Base-by-base conservation (phyloP, 2,329 filamentous ascomycete genomes). In the Apiospora koreana region DNA sequence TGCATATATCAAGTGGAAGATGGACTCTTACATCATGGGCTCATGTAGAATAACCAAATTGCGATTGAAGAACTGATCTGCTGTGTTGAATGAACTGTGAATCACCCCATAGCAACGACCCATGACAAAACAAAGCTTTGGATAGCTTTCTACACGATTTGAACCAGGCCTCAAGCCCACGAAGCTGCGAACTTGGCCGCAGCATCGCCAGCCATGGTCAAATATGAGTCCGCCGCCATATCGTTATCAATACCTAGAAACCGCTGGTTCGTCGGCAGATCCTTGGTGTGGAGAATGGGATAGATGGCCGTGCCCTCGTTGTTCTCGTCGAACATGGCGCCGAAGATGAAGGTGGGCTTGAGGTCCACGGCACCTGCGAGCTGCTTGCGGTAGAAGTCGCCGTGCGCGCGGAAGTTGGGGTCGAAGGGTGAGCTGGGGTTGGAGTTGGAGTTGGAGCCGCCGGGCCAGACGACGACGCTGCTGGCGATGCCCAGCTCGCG, bases 321-420 rank as follows among this genome's bases (percentile, higher is more conserved):
- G 23, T 73, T 69, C 68, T 77, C 75, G 69, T 77, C 75, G 43
- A 77, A 76, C 75, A 76, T 77, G 31, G 75, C 75, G 31, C 75
- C 73, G 54, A 77, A 77, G 28, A 77, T 74, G 64, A 77, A 77
- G 4, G 28, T 74, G 3, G 75, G 75, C 67, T 75, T 74, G 50
- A 77, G 69, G 21, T 71, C 70, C 2, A 76, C 71, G n/a, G 73
- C 75, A 12, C 75, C 75, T 31, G 73, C 69, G 8, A 76, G 69
- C 69, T 77, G 75, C 69, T 72, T 74, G 69, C 75, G 70, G 50
- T 77, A 77, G 69, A 77, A 77, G n/a, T 75, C 67, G 23, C 75
- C 75, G 68, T 77, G 76, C 58, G 50, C 73, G 46, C 75, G 72
- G n/a, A 75, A 73, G 70, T 75, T 74, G 25, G 70, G 71, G 68